phyloP scores from a whole-genome alignment of 441 rosid species.

The Bruguiera hainesii region DNA sequence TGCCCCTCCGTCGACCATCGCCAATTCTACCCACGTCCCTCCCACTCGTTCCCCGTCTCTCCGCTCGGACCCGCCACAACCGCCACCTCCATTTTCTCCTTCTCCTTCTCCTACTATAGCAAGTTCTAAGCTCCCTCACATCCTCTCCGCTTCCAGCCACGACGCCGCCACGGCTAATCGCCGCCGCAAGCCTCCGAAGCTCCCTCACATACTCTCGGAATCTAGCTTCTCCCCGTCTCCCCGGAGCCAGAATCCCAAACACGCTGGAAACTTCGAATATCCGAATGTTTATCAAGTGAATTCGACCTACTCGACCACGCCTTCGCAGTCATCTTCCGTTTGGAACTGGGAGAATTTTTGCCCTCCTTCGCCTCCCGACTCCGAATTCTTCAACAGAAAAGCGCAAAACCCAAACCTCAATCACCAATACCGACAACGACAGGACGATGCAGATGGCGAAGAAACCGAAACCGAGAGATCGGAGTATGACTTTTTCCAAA shows the following conservation, averaged over 20 bases:
- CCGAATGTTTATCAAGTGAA: constrained; percentile 66
- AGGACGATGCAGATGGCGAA: constrained; percentile 17
- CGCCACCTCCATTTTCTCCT: constrained; percentile 29
- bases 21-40: constrained; percentile 5
- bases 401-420: constrained; percentile 32
- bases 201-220: constrained; percentile 88
- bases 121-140: constrained; percentile 71
- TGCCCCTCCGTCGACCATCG: constrained; percentile 9
- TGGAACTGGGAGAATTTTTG: constrained; percentile 96
- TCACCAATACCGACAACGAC: constrained; percentile 22
- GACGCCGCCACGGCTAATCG: constrained; percentile 28
- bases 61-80: constrained; percentile 27
- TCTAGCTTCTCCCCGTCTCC: constrained; percentile 75
- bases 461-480: constrained; percentile 62
- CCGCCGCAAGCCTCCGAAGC: constrained; percentile 52
- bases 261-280: constrained; percentile 34
- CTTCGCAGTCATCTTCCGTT: constrained; percentile 81
- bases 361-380: constrained; percentile 95
- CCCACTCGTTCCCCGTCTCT: constrained; percentile 23
- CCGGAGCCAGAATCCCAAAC: constrained; percentile 46
- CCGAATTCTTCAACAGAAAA: constrained; percentile 63
- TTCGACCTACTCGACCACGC: constrained; percentile 62
- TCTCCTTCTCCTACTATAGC: constrained; percentile 45
- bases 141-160: constrained; percentile 62
- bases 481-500: constrained; percentile 50